Base-by-base conservation (phyloP, 129 eudicot species). In the Flaveria ramosissima region DNA sequence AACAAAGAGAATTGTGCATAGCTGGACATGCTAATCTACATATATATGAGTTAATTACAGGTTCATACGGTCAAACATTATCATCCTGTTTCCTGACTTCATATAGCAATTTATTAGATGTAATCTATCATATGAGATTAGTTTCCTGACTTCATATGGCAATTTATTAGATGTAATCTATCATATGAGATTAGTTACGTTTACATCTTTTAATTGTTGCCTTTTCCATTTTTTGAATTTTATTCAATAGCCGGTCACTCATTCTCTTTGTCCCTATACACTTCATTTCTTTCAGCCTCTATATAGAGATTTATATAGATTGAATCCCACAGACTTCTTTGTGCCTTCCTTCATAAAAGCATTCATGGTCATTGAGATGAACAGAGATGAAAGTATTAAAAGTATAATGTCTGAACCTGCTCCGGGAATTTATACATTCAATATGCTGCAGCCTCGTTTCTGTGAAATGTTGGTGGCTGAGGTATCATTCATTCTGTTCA, bases 381-480 rank as follows among this genome's bases (percentile, higher is more conserved):
- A 79, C 70, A 88, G 88, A 20, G 92, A 82, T 59, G 88, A 87
- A 72, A 79, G 89, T 15, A 88, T 85, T 70, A 88, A 87, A 87
- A 90, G 67, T 70, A 90, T 90, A 80, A 88, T 93, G 84, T 71
- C 88, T 27, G 97, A 93, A 86, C 91, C 97, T 47, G 82, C 87
- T 57, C 98, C 98, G 13, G 98, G 98, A 66, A 23, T 93, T 51
- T 81, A 83, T 74, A 74, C 92, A 21, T 93, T 90, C 77, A 78
- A 90, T 46, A 91, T 93, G 96, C 84, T 93, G 75, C 97, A 88
- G 82, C 91, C 97, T 20, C 85, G 80, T 62, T 90, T 93, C 78
- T 93, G 98, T 68, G 91, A 84, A 19, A 85, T 84, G 96, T 78
- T 93, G 83, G 66, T 93, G 68, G 84, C 85, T 13, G 98, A 93